Evolutionary conservation across 2,329 filamentous ascomycete genomes (phyloP), one percentile per base, ranked within the genome.

Genomic region (Aspergillus hortae): DNA sequence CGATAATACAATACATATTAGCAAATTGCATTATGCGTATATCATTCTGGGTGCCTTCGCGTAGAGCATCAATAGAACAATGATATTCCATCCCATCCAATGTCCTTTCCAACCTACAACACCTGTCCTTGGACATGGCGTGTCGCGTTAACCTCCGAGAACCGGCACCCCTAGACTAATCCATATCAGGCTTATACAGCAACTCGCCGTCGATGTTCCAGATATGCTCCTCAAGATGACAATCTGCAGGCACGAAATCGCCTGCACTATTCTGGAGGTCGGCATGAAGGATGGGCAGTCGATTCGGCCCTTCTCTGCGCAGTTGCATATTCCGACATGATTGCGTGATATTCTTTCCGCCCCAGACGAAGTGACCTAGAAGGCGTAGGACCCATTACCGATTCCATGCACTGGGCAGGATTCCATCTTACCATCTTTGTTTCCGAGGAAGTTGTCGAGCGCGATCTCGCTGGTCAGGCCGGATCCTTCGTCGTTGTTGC

Each of bases 401-500:
- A 54, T 30, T n/a, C 14, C 4, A 17, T 17, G 12, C 6, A 23
- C 15, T n/a, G 6, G 35, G n/a, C 14, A 38, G 35, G 12, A 38
- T 9, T 9, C 27, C 2, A 30, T 30, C 35, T 9, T 38, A 38
- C 57, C 57, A 41, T 60, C 46, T n/a, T 55, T 40, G 38, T 58
- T 60, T 7, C 57, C 57, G 10, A 60, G 40, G 38, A 50, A 52
- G 2, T 51, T 33, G 44, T 60, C 57, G 17, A 60, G 48, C 4
- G 48, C 27, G 12, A 60, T 35, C 6, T 58, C 56, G 25, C 45
- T 51, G 12, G 51, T 51, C 4, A 60, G 21, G 4, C 57, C 57
- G 11, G 45, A 44, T 32, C 57, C 57, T 36, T 58, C 56, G 2
- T 60, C 57, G 23, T 58, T 60, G 38, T 60, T 60, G 52, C 56